Evolutionary conservation across 2,329 filamentous ascomycete genomes (phyloP).

Genomic region (Colletotrichum viniferum): DNA sequence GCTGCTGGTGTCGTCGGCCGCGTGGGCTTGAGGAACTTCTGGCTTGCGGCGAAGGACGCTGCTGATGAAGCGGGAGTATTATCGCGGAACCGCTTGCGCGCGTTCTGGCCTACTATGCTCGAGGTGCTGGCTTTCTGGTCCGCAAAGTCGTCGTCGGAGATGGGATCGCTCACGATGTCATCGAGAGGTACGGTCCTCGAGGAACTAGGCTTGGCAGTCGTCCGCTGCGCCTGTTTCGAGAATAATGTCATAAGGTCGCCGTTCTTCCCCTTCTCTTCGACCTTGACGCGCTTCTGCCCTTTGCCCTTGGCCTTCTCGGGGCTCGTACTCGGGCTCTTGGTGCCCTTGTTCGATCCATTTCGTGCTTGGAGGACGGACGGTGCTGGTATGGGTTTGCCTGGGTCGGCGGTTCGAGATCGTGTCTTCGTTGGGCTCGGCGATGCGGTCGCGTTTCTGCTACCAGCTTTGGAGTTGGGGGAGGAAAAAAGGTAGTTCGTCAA

Average conservation of each 20-base stretch:
- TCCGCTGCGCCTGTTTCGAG: conserved; percentile 62
- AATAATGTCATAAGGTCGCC: conserved; percentile 65
- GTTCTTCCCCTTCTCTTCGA: conserved; percentile 56
- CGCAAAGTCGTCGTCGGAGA: conserved; percentile 64
- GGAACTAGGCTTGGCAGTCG: conserved; percentile 16
- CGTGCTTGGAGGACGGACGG: conserved; percentile 26
- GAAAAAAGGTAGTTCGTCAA: conserved; percentile 59
- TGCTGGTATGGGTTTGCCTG: not conserved
- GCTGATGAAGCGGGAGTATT: conserved; percentile 19
- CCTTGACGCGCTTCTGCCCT: conserved; percentile 34
- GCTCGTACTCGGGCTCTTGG: conserved; percentile 47
- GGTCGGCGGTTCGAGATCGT: not conserved
- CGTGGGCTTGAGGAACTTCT: conserved; percentile 56
- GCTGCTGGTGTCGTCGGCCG: conserved; percentile 31
- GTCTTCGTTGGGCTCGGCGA: conserved; percentile 48
- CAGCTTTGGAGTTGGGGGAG: conserved; percentile 49
- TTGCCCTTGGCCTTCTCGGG: conserved; percentile 52
- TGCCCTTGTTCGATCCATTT: conserved; percentile 26
- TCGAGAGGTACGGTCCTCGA: conserved; percentile 43
- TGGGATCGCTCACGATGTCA: conserved; percentile 59
- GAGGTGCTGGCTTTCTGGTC: conserved; percentile 53
- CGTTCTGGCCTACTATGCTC: conserved; percentile 61
- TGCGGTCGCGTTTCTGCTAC: conserved; percentile 33
- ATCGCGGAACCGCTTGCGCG: conserved; percentile 56
- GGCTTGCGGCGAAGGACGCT: conserved; percentile 41